Conservation (phyloP, 2,329 filamentous ascomycete species). For the Curvularia verruculosa region DNA sequence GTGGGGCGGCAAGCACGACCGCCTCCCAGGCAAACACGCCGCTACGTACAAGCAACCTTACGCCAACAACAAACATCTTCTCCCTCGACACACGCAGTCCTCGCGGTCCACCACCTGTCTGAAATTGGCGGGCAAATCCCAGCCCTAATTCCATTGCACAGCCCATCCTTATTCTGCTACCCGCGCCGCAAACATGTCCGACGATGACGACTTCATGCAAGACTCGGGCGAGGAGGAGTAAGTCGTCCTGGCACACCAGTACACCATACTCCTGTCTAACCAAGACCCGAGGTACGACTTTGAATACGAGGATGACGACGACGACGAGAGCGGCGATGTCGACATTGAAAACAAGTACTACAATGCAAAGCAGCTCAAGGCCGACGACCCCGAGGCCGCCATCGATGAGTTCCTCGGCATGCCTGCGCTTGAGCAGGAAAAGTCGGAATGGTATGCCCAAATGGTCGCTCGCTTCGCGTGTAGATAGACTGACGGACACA, state of each 20-base stretch:
- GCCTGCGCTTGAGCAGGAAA: slow-evolving; percentile 81
- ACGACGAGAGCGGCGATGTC: slow-evolving; percentile 85
- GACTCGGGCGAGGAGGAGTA: slow-evolving; percentile 88
- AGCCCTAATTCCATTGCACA: slow-evolving; percentile 2
- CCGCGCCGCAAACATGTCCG: slow-evolving; percentile 66
- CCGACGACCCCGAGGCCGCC: slow-evolving; percentile 82
- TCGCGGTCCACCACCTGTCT: neutral
- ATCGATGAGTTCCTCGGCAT: slow-evolving; percentile 92
- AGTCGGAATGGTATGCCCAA: slow-evolving; percentile 78
- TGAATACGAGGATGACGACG: slow-evolving; percentile 94
- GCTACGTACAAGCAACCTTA: slow-evolving; percentile 12
- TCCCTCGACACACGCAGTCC: neutral
- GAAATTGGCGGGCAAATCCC: neutral
- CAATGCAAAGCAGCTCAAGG: slow-evolving; percentile 97
- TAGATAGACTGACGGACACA: slow-evolving; percentile 20
- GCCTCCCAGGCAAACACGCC: slow-evolving; percentile 20
- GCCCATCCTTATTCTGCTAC: slow-evolving; percentile 11
- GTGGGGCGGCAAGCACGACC: slow-evolving; percentile 28
- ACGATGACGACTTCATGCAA: slow-evolving; percentile 92
- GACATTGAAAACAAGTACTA: slow-evolving; percentile 99
- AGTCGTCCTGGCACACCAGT: slow-evolving; percentile 23
- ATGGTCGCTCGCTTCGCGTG: slow-evolving; percentile 3
- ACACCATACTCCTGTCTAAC: slow-evolving; percentile 23
- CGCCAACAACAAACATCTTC: neutral
- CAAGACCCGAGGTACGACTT: slow-evolving; percentile 77